Base-by-base conservation (phyloP, 1,139 yeast species). In the Wickerhamiella pararugosa region DNA sequence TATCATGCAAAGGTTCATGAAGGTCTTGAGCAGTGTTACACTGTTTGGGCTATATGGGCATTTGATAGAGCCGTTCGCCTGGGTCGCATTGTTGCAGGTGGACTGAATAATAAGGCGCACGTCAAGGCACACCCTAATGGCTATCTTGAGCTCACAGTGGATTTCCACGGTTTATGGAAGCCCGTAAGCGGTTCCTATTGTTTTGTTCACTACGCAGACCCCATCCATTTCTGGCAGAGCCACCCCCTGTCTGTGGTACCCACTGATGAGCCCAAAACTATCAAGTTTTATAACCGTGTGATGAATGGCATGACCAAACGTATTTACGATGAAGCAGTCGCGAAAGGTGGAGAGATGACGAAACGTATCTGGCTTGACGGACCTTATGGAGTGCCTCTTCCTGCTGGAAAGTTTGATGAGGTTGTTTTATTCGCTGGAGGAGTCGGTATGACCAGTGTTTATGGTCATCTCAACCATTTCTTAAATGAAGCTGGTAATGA, bases 401-500 rank as follows among this genome's bases (percentile, higher is more conserved):
- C 78, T 57, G 44, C 73, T 42, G 64, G 65, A 41, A 66, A 67
- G 45, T 76, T 67, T 53, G 72, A 71, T 42, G 69, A 69, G 43
- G 55, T 65, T 9, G 57, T 75, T 5, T 63, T 76, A 45, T 50
- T 77, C 43, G 71, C 75, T 2, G 77, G 82, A 47, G 83, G 84
- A 44, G 76, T 75, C 48, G 90, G 87, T 53, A 64, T 79, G 45
- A 77, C 87, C 1, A 75, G 76, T 1, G 46, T 53, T 4, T 53
- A 57, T 54, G 45, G 57, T 5, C 52, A 55, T 42, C 53, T 59
- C 9, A 47, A 51, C 33, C 36, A 44, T 15, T 15, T 15, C 21
- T 15, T 15, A 4, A 15, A 15, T 15, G 21, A 15, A 15, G 21
- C 21, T 15, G 21, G 21, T 15, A 15, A 15, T 15, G 21, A 15